Conservation (phyloP, 1,284 basidiomycete genomes). For the Butyriboletus regius region DNA sequence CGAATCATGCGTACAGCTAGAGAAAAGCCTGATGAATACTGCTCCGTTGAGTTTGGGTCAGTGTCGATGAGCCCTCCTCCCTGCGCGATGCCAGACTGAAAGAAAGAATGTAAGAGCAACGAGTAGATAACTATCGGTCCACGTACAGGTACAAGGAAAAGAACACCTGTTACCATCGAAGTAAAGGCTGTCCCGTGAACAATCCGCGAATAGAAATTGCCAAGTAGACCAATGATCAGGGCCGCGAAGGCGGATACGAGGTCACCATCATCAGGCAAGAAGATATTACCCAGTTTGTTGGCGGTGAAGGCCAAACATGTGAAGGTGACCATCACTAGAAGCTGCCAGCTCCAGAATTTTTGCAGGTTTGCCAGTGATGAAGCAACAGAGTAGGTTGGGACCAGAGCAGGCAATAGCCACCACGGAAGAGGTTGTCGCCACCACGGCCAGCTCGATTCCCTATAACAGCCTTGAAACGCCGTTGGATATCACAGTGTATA, state of each 20-base stretch:
- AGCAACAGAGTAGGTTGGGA: constrained; percentile 71
- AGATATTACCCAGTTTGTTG: constrained; percentile 50
- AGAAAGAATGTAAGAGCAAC: constrained; percentile 1
- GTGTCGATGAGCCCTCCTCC: constrained; percentile 73
- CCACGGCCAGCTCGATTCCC: constrained; percentile 69
- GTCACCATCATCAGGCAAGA: constrained; percentile 47
- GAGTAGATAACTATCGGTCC: background rate
- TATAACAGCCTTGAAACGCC: constrained; percentile 53
- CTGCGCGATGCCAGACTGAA: constrained; percentile 74
- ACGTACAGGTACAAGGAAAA: constrained; percentile 72
- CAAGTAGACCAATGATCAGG: constrained; percentile 71
- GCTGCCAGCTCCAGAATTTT: constrained; percentile 57
- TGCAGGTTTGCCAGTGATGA: constrained; percentile 77
- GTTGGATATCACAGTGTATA: background rate
- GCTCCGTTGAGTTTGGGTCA: constrained; percentile 52
- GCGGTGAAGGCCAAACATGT: constrained; percentile 70
- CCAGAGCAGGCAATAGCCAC: constrained; percentile 70
- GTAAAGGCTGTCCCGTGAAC: constrained; percentile 78
- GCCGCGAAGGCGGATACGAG: constrained; percentile 72
- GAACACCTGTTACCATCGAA: constrained; percentile 79
- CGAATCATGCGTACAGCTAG: constrained; percentile 73
- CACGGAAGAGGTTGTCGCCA: constrained; percentile 67
- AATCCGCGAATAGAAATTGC: constrained; percentile 73
- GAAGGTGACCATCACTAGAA: constrained; percentile 72
- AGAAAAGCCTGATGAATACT: constrained; percentile 62